These are phyloP conservation scores for Periglandula ipomoeae DNA, from an alignment of 2,329 filamentous ascomycete genomes.

Conservation along the genomic window DNA sequence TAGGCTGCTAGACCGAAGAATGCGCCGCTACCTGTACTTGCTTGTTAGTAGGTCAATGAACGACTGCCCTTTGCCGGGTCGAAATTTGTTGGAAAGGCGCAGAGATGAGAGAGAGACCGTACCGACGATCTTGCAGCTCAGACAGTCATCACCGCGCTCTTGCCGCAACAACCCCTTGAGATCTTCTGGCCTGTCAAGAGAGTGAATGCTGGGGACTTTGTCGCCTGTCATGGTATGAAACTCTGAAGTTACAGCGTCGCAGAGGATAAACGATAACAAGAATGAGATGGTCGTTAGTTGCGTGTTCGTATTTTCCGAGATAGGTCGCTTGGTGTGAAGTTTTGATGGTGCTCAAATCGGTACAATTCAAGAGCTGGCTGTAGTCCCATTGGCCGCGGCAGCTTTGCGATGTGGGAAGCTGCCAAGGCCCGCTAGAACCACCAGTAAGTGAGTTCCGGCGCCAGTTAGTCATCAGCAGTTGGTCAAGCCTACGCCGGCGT, in stretches of 20 bases:
- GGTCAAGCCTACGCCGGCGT: not conserved
- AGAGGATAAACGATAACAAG: too few species aligned
- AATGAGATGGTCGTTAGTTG: too few species aligned
- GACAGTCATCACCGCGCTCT: conserved; percentile 56
- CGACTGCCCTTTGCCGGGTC: too few species aligned
- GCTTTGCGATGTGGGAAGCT: too few species aligned
- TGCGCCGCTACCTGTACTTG: conserved; percentile 55
- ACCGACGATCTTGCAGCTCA: conserved; percentile 65
- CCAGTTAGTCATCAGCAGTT: too few species aligned
- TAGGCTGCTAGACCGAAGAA: conserved; percentile 70
- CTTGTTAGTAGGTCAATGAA: not conserved
- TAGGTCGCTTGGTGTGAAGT: too few species aligned
- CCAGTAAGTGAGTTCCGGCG: too few species aligned
- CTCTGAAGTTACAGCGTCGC: not conserved
- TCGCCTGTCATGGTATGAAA: conserved; percentile 21
- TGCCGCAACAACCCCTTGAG: conserved; percentile 48
- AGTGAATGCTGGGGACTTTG: conserved; percentile 40
- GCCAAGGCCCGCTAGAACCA: too few species aligned
- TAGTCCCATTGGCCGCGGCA: too few species aligned
- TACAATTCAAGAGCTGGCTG: too few species aligned
- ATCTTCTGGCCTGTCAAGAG: conserved; percentile 52
- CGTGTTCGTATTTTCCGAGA: too few species aligned
- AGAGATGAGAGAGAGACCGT: conserved; percentile 19
- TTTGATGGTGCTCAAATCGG: too few species aligned
- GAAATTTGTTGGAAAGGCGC: not conserved